Base-by-base conservation (phyloP, 2,329 filamentous ascomycete species). In the Paecilomyces fulvus region DNA sequence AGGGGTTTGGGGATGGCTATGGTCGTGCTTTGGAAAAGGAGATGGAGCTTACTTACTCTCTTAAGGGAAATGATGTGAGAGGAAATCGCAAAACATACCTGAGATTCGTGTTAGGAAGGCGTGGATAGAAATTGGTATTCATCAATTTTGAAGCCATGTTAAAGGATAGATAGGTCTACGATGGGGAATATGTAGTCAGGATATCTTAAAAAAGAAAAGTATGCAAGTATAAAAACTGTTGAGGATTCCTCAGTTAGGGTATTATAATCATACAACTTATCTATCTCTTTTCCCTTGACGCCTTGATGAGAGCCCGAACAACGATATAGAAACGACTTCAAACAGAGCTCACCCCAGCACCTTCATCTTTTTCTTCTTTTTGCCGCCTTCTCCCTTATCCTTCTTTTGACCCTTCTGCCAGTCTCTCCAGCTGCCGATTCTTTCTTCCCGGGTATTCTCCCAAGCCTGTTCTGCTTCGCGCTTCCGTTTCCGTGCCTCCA, bases 321-420 rank as follows among this genome's bases (percentile, higher is more conserved):
- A 43, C 33, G 33, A 14, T 37, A 11, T 2, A 14, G 11, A 43
- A 43, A 9, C 37, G n/a, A 43, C 37, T 43, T 17, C 25, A 28
- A 28, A 28, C 25, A 2, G 1, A 2, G 5, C 67, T 60, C 60
- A 78, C 14, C 76, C 76, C 31, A 79, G 58, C 4, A 79, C 76
- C 61, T 79, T 79, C 75, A 77, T 67, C 63, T 76, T 76, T 65
- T 75, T 75, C 66, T 78, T 79, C 69, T 90, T 89, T 78, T 88
- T 89, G 72, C 70, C 70, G 43, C 69, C 71, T 17, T 71, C 67
- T 63, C 72, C 76, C 49, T 77, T 78, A 20, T 77, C 79, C 73
- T 81, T 85, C 59, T 82, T 83, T 58, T 75, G 72, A 7, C 71
- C 76, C 76, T 95, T 94, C 71, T 94, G 86, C 67, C 95, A 99